Conservation (phyloP, 345 rosid species). For the Eucalyptus coolabah region DNA sequence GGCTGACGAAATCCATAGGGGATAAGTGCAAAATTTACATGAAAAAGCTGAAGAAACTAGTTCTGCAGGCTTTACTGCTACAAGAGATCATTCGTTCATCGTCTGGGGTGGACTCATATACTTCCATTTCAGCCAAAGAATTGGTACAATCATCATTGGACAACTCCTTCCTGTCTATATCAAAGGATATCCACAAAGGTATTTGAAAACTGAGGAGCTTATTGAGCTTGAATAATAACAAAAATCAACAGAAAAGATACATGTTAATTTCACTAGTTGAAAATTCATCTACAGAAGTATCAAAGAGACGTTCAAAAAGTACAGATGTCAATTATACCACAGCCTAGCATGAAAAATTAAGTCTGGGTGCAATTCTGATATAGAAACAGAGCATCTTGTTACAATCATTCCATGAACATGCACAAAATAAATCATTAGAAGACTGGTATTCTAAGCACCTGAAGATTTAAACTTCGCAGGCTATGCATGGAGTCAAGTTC, state of each 20-base stretch:
- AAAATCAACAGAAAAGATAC: not conserved
- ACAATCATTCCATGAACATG: not conserved
- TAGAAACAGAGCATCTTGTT: not conserved
- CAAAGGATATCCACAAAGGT: constrained; percentile 78
- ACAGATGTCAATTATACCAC: not conserved
- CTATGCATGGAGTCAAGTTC: constrained; percentile 57
- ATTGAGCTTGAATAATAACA: constrained; percentile 43
- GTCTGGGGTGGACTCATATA: constrained; percentile 38
- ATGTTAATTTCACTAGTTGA: not conserved
- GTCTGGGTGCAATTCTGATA: not conserved
- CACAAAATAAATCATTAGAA: not conserved
- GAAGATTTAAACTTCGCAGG: constrained; percentile 64
- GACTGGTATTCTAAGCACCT: constrained; percentile 29
- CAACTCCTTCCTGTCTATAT: constrained; percentile 55
- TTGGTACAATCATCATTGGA: constrained; percentile 34
- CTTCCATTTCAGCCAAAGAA: constrained; percentile 86
- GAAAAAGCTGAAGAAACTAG: not conserved
- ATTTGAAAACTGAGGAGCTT: constrained; percentile 61
- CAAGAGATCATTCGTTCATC: constrained; percentile 14
- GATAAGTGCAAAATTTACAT: not conserved
- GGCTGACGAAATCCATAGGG: not conserved
- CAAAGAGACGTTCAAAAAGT: not conserved
- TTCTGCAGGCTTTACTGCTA: constrained; percentile 23
- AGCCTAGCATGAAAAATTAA: not conserved
- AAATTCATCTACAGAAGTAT: not conserved